These are phyloP conservation scores for Verticillium nubilum DNA, from an alignment of 2,329 filamentous ascomycete genomes.

Conservation along the genomic window DNA sequence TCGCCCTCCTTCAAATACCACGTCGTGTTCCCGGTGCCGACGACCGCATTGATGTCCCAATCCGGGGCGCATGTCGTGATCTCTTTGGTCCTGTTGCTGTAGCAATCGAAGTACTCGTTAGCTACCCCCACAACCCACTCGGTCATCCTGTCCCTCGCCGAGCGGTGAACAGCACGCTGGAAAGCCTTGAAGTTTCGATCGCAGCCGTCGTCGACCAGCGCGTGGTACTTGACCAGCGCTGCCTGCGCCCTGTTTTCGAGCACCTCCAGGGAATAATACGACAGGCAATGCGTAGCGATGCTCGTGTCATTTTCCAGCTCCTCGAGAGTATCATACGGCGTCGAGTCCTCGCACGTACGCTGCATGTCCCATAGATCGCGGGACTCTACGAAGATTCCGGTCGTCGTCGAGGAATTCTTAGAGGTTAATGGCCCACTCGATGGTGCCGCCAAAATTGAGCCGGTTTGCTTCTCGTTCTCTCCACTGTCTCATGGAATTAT, in stretches of 20 bases:
- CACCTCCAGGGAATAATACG: conserved; percentile 4
- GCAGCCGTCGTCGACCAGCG: conserved; percentile 9
- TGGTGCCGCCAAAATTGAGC: conserved; percentile 20
- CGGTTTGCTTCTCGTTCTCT: conserved; percentile 14
- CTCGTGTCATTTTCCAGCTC: background rate
- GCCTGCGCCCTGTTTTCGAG: conserved; percentile 1
- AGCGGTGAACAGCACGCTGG: conserved; percentile 5
- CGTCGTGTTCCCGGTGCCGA: too few relatives aligned
- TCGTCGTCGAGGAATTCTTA: background rate
- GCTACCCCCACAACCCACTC: conserved; percentile 8
- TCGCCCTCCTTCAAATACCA: conserved; percentile 10
- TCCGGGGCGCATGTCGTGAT: conserved; percentile 2
- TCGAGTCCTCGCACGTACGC: background rate
- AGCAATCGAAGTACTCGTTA: conserved; percentile 11
- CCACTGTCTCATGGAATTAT: conserved; percentile 15
- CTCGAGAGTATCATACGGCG: background rate
- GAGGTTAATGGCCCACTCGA: conserved; percentile 5
- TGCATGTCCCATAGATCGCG: background rate
- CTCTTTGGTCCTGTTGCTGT: background rate
- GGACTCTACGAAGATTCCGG: background rate
- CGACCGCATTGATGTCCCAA: too few relatives aligned
- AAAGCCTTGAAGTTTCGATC: conserved; percentile 9
- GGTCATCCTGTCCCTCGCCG: conserved; percentile 6
- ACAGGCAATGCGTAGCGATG: background rate
- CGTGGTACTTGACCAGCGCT: conserved; percentile 7